A percentile compares a stretch with the other conserved stretches of the same genome.
Evolutionary conservation across 345 rosid species (phyloP).

Genomic region (Draba incana): DNA sequence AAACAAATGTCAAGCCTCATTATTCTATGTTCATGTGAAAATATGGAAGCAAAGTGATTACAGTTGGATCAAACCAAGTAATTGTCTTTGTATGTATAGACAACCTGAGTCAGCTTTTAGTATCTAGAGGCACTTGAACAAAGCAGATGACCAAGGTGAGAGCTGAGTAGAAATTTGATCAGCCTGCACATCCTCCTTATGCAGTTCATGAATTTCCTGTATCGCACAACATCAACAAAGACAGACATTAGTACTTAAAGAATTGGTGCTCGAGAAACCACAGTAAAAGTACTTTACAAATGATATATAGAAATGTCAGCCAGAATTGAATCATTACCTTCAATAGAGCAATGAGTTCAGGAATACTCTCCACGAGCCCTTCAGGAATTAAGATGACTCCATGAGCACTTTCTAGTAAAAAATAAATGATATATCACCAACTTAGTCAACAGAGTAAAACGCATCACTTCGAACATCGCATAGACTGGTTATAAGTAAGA

Average conservation of each 20-base stretch:
- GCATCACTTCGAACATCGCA: constrained; percentile 20
- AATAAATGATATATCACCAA: constrained; percentile 4
- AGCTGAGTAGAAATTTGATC: constrained; percentile 74
- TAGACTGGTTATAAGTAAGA: constrained; percentile 4
- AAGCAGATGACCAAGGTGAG: constrained; percentile 96
- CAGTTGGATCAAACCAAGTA: too few species aligned
- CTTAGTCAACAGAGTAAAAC: constrained; percentile 39
- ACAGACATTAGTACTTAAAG: background rate
- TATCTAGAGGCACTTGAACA: constrained; percentile 88
- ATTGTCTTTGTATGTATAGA: too few species aligned
- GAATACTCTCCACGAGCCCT: constrained; percentile 96
- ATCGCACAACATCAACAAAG: constrained; percentile 12
- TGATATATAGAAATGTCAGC: background rate
- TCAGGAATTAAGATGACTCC: constrained; percentile 96
- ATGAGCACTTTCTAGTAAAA: constrained; percentile 72
- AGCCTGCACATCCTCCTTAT: constrained; percentile 61
- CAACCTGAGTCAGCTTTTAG: too few species aligned
- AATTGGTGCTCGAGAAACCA: background rate
- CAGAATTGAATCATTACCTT: constrained; percentile 53
- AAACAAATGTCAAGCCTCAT: too few species aligned
- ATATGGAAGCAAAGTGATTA: too few species aligned
- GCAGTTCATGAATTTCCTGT: constrained; percentile 85
- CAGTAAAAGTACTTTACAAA: background rate
- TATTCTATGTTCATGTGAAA: too few species aligned
- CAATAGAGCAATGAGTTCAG: constrained; percentile 89